Conservation (phyloP, 441 rosid species). For the Codiaeum variegatum region DNA sequence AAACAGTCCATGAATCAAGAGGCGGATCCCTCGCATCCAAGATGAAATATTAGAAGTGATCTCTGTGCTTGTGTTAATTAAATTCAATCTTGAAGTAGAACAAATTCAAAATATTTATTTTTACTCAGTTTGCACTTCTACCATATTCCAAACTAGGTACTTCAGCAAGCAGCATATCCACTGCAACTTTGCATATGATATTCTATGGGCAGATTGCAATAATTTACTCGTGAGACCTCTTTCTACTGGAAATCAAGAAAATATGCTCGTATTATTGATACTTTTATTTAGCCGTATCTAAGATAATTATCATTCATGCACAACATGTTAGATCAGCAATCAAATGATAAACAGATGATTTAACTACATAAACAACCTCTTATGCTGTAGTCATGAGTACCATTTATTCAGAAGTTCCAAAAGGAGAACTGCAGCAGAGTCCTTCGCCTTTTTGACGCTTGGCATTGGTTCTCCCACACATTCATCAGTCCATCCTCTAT, state of each 20-base stretch:
- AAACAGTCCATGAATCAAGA: no score
- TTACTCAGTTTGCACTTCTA: no score
- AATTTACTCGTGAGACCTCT: not conserved
- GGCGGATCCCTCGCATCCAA: no score
- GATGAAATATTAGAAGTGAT: no score
- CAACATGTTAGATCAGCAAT: not conserved
- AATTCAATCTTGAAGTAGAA: no score
- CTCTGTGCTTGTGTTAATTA: no score
- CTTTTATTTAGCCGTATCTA: not conserved
- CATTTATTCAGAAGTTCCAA: slow-evolving; percentile 64
- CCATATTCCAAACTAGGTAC: no score
- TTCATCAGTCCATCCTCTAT: slow-evolving; percentile 91
- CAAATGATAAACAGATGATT: not conserved
- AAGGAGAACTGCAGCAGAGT: slow-evolving; percentile 85
- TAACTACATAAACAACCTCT: not conserved
- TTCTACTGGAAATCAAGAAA: no score
- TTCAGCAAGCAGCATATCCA: no score
- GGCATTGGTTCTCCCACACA: slow-evolving; percentile 99
- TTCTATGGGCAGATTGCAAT: not conserved
- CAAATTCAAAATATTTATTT: no score
- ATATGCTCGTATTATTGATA: not conserved
- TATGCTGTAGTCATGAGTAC: slow-evolving; percentile 29
- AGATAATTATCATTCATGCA: not conserved
- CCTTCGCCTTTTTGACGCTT: slow-evolving; percentile 97
- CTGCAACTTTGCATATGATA: no score